Evolutionary conservation across 331 rosid genomes (phyloP).

Genomic region (Spiraea crenata): DNA sequence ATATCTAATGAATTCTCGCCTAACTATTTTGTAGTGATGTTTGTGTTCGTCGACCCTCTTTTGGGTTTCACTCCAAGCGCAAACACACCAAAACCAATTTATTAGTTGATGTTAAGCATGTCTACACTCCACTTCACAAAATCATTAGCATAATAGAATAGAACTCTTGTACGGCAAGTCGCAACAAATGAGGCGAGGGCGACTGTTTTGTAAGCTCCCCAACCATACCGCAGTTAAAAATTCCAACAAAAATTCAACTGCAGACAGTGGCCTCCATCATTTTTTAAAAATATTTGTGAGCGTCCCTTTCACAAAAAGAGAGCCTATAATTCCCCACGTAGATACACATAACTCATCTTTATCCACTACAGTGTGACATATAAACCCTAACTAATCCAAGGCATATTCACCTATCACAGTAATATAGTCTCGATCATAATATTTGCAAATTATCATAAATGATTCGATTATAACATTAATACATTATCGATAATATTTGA

Average conservation of each 20-base stretch:
- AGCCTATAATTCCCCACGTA: neutral
- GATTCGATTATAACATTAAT: too few species aligned
- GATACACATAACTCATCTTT: constrained; percentile 6
- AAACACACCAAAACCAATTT: neutral
- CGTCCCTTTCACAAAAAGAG: neutral
- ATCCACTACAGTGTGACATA: neutral
- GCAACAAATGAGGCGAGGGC: neutral
- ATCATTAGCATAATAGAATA: neutral
- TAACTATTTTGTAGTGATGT: too few species aligned
- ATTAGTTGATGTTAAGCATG: too few species aligned
- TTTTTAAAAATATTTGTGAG: neutral
- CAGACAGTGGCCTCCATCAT: neutral
- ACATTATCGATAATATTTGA: too few species aligned
- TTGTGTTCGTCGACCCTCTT: neutral
- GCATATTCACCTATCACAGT: constrained; percentile 2
- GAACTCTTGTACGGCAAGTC: neutral
- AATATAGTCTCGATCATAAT: too few species aligned
- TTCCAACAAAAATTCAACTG: neutral
- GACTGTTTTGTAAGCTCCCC: neutral
- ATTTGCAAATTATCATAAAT: too few species aligned
- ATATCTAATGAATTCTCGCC: too few species aligned
- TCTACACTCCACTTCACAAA: too few species aligned
- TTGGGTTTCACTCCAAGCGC: constrained; percentile 1
- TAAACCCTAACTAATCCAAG: neutral
- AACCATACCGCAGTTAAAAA: neutral